phyloP scores from a whole-genome alignment of 208 protist genomes.

The Trypanosoma lewisi region DNA sequence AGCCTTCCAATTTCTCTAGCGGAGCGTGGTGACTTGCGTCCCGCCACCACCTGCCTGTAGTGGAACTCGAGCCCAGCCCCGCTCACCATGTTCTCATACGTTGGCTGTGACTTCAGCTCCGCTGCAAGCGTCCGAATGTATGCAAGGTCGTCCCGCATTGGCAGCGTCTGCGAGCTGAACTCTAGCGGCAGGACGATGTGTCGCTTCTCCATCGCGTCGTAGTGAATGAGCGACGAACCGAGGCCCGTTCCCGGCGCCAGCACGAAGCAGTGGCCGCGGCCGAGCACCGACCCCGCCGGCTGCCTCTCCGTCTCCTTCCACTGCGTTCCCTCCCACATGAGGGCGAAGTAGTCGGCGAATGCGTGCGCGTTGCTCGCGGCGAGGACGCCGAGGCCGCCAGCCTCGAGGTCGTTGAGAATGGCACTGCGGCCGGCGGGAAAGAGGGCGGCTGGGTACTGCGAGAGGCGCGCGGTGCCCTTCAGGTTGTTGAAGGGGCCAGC shows the following conservation, averaged over 20 bases:
- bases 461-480: conserved; percentile 46
- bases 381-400: conserved; percentile 61
- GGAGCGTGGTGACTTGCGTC: conserved; percentile 14
- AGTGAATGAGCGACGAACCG: conserved; percentile 61
- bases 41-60: conserved; percentile 29
- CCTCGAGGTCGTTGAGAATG: conserved; percentile 74
- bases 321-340: conserved; percentile 71
- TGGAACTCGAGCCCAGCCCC: conserved; percentile 48
- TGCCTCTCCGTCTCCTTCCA: conserved; percentile 28
- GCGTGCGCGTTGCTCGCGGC: conserved; percentile 42
- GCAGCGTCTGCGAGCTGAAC: conserved; percentile 42
- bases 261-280: conserved; percentile 49
- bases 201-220: conserved; percentile 28
- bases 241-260: conserved; percentile 62
- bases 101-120: conserved; percentile 24
- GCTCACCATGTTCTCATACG: conserved; percentile 45
- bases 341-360: conserved; percentile 55
- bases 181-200: conserved; percentile 57
- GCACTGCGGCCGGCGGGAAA: conserved; percentile 50
- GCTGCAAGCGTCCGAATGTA: conserved; percentile 11
- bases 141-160: conserved; percentile 12
- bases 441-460: conserved; percentile 46
- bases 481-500: conserved; percentile 73
- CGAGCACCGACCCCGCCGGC: conserved; percentile 29
- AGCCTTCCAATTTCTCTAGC: conserved; percentile 47